Evolutionary conservation across 805 yeast genomes (phyloP).

Genomic region (Schizosaccharomyces octosporus): DNA sequence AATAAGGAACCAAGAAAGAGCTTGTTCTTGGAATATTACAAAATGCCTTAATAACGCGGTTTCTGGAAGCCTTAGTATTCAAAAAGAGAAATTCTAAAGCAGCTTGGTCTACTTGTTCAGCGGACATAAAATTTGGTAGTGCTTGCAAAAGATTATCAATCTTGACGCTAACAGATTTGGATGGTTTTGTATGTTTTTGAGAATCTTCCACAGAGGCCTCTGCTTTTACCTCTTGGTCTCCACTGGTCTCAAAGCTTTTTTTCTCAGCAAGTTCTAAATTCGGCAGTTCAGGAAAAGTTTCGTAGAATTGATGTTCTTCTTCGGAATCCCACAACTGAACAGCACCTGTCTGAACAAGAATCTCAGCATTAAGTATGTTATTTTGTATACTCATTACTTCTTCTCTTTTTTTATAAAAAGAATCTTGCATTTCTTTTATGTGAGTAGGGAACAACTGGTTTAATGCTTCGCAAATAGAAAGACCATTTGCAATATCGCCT

Average conservation of each 20-base stretch:
- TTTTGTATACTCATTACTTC: background rate
- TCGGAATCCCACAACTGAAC: background rate
- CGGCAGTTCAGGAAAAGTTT: background rate
- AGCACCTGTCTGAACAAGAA: conserved; percentile 14
- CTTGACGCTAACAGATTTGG: conserved; percentile 8
- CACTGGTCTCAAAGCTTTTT: background rate
- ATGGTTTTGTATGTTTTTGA: background rate
- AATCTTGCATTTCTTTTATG: conserved; percentile 2
- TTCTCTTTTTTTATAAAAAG: conserved; percentile 2
- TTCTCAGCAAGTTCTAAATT: background rate
- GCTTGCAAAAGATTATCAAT: conserved; percentile 7
- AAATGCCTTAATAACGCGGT: conserved; percentile 33
- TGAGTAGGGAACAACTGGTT: conserved; percentile 12
- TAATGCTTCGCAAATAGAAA: background rate
- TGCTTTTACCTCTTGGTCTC: background rate
- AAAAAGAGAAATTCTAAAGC: conserved; percentile 17
- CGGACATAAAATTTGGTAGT: conserved; percentile 5
- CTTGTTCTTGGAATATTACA: conserved; percentile 21
- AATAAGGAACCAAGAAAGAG: conserved; percentile 17
- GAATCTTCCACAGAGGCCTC: background rate
- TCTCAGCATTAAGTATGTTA: conserved; percentile 4
- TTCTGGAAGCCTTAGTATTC: conserved; percentile 49
- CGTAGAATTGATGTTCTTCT: background rate
- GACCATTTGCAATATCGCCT: background rate
- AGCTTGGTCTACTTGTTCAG: conserved; percentile 12